These are phyloP conservation scores for Populus nigra DNA, from an alignment of 345 rosid genomes.

Conservation along the genomic window DNA sequence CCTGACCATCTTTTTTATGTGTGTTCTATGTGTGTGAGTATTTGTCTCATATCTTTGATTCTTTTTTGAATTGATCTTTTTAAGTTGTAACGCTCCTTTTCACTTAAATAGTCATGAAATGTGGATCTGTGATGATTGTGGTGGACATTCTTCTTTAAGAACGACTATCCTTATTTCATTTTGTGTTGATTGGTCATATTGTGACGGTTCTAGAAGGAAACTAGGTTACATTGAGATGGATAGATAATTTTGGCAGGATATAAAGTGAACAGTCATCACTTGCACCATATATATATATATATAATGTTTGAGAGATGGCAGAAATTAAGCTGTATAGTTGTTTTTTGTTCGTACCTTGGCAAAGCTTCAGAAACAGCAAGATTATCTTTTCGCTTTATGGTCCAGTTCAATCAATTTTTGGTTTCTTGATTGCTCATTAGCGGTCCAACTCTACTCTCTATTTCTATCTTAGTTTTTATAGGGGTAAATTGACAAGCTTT, in stretches of 20 bases:
- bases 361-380: not conserved
- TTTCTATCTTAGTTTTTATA: no score
- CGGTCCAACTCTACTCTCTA: no score
- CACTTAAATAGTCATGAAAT: no score
- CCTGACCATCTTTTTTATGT: constrained; percentile 1
- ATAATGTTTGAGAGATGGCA: not conserved
- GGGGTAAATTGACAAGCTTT: not conserved
- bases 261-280: not conserved
- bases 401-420: not conserved
- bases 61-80: not conserved
- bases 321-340: not conserved
- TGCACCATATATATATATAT: not conserved
- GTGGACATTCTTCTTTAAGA: no score
- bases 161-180: no score
- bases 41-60: not conserved
- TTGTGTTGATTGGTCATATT: no score
- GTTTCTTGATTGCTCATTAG: no score
- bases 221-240: no score
- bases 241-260: no score
- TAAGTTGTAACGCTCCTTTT: no score
- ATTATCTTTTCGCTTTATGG: not conserved
- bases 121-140: no score
- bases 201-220: no score
- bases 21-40: not conserved
- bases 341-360: not conserved